Base-by-base conservation (phyloP, 1,284 basidiomycete species). In the Pterulicium gracile region DNA sequence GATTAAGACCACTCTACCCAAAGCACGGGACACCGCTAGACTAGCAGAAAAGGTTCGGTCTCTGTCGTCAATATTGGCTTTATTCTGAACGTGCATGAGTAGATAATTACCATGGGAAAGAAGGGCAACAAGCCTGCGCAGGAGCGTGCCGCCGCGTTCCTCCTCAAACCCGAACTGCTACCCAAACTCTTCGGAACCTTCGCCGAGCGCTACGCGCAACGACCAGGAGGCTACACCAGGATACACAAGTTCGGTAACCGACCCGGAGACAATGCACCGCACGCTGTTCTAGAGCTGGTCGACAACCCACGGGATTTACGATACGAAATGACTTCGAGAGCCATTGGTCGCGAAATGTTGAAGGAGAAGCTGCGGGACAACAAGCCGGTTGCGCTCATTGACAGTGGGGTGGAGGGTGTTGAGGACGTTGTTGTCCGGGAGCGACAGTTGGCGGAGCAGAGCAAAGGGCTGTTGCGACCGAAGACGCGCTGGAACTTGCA, bases 171-270 rank as follows among this genome's bases (percentile, higher is more conserved):
- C 43, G 63, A 69, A 13, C 65, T 89, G 24, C 66, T 93, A 18
- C 78, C 82, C 15, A 94, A 94, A 62, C 69, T 97, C 18, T 93
- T 97, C 60, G 72, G 72, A 7, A 77, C 79, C 3, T 81, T 97
- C 47, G 81, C 91, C 0, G 61, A 79, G 52, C 84, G 96, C 40
- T 99, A 98, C 64, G 74, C 78, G 1, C 60, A 74, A 17, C 78
- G 96, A 3, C 83, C 84, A 3, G 96, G 96, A 7, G 96, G 96
- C 4, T 99, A 98, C 69, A 98, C 96, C 4, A 81, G 96, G 20
- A 84, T 98, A 52, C 84, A 92, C 61, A 89, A 86, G 59, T 88
- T 82, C 54, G 96, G 95, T 34, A 79, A 86, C 61, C 79, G 95
- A 15, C 73, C 70, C 48, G 93, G 94, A 19, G 96, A 99, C 70